A percentile compares a stretch with the other conserved stretches of the same genome.
phyloP scores from a whole-genome alignment of 495 filamentous ascomycete genomes.

The Annulohypoxylon bovei region DNA sequence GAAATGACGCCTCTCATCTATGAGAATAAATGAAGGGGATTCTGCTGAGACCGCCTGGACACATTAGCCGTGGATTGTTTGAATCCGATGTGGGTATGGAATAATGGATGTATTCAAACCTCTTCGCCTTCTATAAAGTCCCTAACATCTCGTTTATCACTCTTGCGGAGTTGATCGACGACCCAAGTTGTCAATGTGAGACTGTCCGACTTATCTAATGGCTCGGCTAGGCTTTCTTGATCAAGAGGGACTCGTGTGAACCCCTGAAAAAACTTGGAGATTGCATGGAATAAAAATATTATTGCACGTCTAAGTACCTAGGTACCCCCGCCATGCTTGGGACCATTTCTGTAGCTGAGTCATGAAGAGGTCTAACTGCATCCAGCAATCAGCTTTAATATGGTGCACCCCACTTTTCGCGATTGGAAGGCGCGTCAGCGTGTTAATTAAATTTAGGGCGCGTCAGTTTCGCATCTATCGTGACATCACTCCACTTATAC shows the following conservation, averaged over 20 bases:
- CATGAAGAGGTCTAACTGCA: not conserved
- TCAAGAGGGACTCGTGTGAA: not conserved
- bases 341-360: not conserved
- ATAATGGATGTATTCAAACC: too few relatives aligned
- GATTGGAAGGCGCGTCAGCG: slow-evolving; percentile 38
- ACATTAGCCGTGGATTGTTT: not conserved
- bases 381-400: not conserved
- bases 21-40: too few relatives aligned
- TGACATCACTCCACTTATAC: slow-evolving; percentile 43
- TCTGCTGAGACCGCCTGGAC: not conserved
- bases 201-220: not conserved
- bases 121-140: not conserved
- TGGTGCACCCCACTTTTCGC: slow-evolving; percentile 21
- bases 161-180: not conserved
- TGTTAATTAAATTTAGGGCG: slow-evolving; percentile 42
- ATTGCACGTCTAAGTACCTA: not conserved
- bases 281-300: not conserved
- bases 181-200: not conserved
- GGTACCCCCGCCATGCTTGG: not conserved
- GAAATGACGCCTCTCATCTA: too few relatives aligned
- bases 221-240: not conserved
- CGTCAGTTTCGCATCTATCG: slow-evolving; percentile 41
- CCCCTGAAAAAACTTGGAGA: not conserved
- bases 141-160: not conserved
- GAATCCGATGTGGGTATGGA: too few relatives aligned